Conservation (phyloP, 345 rosid species). For the Eucalyptus regnans region DNA sequence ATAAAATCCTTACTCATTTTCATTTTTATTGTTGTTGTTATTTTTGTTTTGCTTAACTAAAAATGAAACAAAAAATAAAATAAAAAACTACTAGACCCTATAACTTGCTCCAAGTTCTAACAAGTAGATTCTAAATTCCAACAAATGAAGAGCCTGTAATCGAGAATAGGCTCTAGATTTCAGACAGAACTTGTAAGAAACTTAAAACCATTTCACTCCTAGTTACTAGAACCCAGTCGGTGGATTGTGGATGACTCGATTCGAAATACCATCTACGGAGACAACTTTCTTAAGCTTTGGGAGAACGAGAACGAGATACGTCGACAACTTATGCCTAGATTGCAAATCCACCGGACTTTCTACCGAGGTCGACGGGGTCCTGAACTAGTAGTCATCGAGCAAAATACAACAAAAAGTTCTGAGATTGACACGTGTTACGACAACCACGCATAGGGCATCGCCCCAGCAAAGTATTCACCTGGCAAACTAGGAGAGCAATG, state of each 20-base stretch:
- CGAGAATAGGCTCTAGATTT: too few relatives aligned
- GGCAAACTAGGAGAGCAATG: not conserved
- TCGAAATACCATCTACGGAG: not conserved
- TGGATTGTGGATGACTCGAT: not conserved
- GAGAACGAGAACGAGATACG: not conserved
- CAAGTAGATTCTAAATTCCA: too few relatives aligned
- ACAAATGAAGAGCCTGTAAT: too few relatives aligned
- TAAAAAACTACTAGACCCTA: too few relatives aligned
- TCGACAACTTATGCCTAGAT: not conserved
- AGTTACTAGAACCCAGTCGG: not conserved
- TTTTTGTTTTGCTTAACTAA: too few relatives aligned
- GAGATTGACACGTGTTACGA: not conserved
- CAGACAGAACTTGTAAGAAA: too few relatives aligned
- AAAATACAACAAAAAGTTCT: not conserved
- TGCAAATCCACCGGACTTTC: not conserved
- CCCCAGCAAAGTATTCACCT: not conserved
- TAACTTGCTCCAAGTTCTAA: too few relatives aligned
- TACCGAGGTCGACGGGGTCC: not conserved
- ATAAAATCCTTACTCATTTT: too few relatives aligned
- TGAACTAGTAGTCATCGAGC: not conserved
- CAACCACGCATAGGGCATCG: not conserved
- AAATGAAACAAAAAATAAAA: rapidly evolving
- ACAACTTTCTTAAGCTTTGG: not conserved
- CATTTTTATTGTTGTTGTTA: too few relatives aligned
- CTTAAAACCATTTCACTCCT: too few relatives aligned